Evolutionary conservation across 2,329 filamentous ascomycete genomes (phyloP).

Genomic region (Fusarium albidum): DNA sequence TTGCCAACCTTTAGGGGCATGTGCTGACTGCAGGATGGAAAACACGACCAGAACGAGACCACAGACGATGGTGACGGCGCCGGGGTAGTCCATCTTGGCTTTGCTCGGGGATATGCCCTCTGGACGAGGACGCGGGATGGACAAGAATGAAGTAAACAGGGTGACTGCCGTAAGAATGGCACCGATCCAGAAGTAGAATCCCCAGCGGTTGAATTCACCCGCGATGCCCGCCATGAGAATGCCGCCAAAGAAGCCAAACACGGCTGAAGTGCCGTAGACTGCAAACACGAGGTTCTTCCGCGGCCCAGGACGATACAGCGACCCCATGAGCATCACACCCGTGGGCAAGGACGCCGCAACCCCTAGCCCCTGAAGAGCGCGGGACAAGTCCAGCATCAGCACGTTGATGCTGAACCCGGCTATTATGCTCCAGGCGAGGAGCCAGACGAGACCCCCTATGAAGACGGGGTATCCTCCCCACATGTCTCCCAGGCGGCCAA

Average conservation of each 20-base stretch:
- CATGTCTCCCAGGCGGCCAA: constrained; percentile 10
- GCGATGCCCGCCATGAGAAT: constrained; percentile 4
- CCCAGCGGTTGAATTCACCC: neutral
- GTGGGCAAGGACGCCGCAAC: constrained; percentile 5
- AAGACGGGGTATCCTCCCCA: constrained; percentile 3
- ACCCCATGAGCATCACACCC: constrained; percentile 1
- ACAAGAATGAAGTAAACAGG: neutral
- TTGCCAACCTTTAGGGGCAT: constrained; percentile 1
- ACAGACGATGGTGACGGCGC: neutral
- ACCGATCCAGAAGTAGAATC: constrained; percentile 16
- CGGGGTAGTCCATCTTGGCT: constrained; percentile 5
- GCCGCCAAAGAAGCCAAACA: constrained; percentile 4
- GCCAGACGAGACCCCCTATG: constrained; percentile 2
- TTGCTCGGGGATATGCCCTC: too few species aligned
- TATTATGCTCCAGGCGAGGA: constrained; percentile 3
- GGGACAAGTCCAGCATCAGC: constrained; percentile 2
- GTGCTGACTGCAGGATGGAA: constrained; percentile 1
- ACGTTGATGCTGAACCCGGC: constrained; percentile 6
- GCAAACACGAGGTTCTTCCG: constrained; percentile 13
- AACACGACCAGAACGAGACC: constrained; percentile 8
- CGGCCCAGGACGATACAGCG: constrained; percentile 7
- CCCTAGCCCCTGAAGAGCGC: constrained; percentile 8
- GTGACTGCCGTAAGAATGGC: neutral
- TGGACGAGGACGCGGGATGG: neutral
- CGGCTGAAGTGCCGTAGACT: constrained; percentile 3